Evolutionary conservation across 768 basidiomycete species (phyloP).

Genomic region (Trametes cubensis): DNA sequence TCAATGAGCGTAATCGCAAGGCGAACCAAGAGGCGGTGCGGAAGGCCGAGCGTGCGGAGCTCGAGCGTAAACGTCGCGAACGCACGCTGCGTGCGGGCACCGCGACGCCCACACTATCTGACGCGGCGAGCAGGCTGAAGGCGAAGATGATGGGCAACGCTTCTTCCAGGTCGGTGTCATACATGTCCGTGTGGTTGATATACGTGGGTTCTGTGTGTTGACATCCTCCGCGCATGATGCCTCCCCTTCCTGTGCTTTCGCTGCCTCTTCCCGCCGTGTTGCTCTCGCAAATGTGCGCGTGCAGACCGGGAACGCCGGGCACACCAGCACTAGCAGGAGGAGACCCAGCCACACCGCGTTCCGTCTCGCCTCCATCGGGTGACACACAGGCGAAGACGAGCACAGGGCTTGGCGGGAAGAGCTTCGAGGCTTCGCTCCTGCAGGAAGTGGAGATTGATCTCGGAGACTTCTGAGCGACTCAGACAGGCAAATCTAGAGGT

Average conservation of each 20-base stretch:
- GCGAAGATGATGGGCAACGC: slow-evolving; percentile 50
- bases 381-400: slow-evolving; percentile 30
- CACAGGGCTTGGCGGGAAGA: slow-evolving; percentile 41
- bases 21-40: slow-evolving; percentile 81
- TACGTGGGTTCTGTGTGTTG: slow-evolving; percentile 23
- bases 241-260: slow-evolving; percentile 1
- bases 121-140: slow-evolving; percentile 71
- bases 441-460: slow-evolving; percentile 75
- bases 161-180: slow-evolving; percentile 61
- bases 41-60: slow-evolving; percentile 69
- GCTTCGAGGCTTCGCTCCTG: slow-evolving; percentile 60
- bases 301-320: slow-evolving; percentile 42
- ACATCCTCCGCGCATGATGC: not conserved
- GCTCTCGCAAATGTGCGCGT: slow-evolving; percentile 1
- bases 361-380: slow-evolving; percentile 35
- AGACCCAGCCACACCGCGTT: slow-evolving; percentile 32
- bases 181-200: slow-evolving; percentile 11
- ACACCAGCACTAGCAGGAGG: slow-evolving; percentile 42
- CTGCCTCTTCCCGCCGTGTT: slow-evolving; percentile 4
- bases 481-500: not conserved
- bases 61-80: slow-evolving; percentile 71
- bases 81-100: slow-evolving; percentile 52
- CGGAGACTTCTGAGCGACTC: slow-evolving; percentile 63
- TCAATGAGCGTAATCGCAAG: slow-evolving; percentile 90
- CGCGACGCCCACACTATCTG: slow-evolving; percentile 43